Evolutionary conservation across 768 basidiomycete species (phyloP).

Genomic region (Termitomyces sp.): DNA sequence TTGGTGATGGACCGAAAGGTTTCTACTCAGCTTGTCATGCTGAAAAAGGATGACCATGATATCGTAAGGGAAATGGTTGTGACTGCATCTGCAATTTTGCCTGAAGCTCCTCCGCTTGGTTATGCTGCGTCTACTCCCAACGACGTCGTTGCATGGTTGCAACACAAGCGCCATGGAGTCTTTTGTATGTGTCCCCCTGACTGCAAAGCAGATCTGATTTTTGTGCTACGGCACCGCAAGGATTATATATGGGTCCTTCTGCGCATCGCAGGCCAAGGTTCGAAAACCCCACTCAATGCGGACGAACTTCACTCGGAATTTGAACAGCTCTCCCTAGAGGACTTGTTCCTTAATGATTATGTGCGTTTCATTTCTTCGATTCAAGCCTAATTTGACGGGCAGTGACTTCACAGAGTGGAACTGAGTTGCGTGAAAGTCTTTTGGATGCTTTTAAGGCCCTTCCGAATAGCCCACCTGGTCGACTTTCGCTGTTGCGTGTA

Average conservation of each 20-base stretch:
- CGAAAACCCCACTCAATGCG: background rate
- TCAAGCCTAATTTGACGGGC: background rate
- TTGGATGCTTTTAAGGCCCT: background rate
- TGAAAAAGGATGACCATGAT: background rate
- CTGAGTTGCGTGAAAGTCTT: background rate
- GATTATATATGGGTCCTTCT: background rate
- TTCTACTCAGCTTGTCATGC: background rate
- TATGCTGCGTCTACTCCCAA: background rate
- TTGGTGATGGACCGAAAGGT: background rate
- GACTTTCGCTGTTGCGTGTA: background rate
- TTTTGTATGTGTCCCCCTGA: background rate
- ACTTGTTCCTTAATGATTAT: background rate
- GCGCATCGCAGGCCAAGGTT: background rate
- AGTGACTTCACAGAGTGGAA: background rate
- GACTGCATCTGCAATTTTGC: background rate
- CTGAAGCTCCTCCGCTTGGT: background rate
- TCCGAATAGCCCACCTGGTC: background rate
- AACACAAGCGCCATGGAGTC: background rate
- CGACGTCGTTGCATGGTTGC: background rate
- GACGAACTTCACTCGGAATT: background rate
- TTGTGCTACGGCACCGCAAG: background rate
- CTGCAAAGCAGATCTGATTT: background rate
- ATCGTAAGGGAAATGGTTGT: background rate
- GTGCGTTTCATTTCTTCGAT: background rate
- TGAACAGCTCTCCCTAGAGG: background rate